phyloP scores from a whole-genome alignment of 495 filamentous ascomycete species.

The Aspergillus hancockii region DNA sequence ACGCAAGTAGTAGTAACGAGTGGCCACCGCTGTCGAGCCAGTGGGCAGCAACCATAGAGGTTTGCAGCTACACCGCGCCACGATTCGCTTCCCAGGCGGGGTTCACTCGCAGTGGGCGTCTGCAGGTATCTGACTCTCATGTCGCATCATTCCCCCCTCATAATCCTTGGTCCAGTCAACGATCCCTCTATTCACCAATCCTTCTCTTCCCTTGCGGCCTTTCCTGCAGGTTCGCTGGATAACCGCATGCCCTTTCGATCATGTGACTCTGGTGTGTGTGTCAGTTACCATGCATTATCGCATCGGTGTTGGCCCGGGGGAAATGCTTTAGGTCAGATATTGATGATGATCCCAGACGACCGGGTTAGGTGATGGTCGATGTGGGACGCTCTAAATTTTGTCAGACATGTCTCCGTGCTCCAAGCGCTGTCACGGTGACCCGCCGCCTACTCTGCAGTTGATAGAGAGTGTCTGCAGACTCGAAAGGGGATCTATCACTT shows the following conservation, averaged over 20 bases:
- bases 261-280: conserved; percentile 38
- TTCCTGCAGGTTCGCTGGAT: conserved; percentile 42
- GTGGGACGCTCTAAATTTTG: conserved; percentile 29
- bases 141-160: conserved; percentile 22
- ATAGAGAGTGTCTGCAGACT: conserved; percentile 11
- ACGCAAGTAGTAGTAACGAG: neutral
- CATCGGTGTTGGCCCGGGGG: conserved; percentile 18
- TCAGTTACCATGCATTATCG: conserved; percentile 24
- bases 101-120: conserved; percentile 23
- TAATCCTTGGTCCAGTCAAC: conserved; percentile 6
- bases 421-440: conserved; percentile 23
- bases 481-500: conserved; percentile 26
- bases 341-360: conserved; percentile 21
- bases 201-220: conserved; percentile 19
- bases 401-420: conserved; percentile 29
- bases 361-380: conserved; percentile 19
- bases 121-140: conserved; percentile 21
- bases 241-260: conserved; percentile 41
- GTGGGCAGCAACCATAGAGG: conserved; percentile 14
- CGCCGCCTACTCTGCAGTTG: conserved; percentile 20
- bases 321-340: conserved; percentile 15
- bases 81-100: conserved; percentile 26
- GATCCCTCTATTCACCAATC: conserved; percentile 25
- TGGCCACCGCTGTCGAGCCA: conserved; percentile 3
- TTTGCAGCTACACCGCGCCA: conserved; percentile 14